Conservation (phyloP, 306 rosid species). For the Abrus pulchellus region DNA sequence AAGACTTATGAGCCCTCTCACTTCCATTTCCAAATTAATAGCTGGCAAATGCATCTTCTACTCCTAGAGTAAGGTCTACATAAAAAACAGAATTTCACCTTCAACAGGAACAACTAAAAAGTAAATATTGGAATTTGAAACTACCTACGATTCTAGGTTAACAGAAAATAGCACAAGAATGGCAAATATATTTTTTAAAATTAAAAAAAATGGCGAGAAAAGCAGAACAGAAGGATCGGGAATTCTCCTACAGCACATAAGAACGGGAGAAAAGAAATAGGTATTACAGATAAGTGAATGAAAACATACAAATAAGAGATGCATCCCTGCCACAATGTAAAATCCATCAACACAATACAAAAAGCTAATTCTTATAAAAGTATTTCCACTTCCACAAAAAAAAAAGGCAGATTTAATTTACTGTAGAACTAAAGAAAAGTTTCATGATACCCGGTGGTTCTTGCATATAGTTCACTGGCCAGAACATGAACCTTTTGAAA, state of each 20-base stretch:
- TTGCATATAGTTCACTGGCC: slow-evolving; percentile 38
- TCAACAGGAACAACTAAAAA: neutral
- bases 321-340: neutral
- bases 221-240: neutral
- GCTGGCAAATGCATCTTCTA: no score
- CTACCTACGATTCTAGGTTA: neutral
- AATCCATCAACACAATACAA: slow-evolving; percentile 2
- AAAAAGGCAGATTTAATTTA: neutral
- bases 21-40: no score
- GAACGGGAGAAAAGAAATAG: neutral
- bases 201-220: neutral
- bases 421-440: neutral
- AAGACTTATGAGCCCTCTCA: no score
- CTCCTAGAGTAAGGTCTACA: no score
- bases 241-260: neutral
- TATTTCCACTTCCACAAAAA: neutral
- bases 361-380: neutral
- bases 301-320: neutral
- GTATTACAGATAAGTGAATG: neutral
- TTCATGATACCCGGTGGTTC: slow-evolving; percentile 36
- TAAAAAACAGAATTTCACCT: neutral
- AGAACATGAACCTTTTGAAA: slow-evolving; percentile 32
- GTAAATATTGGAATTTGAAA: neutral
- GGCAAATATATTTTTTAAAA: neutral
- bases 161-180: neutral